These are phyloP conservation scores for Saccharomyces hybrid DNA, from an alignment of 1,139 yeast species.

Conservation along the genomic window DNA sequence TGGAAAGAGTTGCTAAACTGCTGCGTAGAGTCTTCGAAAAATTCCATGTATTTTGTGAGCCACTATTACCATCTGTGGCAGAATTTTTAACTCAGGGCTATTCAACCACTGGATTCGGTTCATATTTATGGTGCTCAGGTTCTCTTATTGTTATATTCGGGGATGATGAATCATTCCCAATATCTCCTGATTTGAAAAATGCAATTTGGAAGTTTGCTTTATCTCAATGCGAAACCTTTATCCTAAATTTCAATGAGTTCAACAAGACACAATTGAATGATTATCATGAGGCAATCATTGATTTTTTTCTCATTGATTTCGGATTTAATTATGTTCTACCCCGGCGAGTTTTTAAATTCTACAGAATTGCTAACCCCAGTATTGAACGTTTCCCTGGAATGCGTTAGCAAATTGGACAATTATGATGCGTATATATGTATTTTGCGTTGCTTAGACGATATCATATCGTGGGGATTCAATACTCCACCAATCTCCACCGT, in stretches of 20 bases:
- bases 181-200: constrained; percentile 30
- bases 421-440: constrained; percentile 64
- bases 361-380: constrained; percentile 52
- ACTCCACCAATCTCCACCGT: constrained; percentile 68
- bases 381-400: constrained; percentile 48
- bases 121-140: constrained; percentile 89
- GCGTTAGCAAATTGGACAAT: constrained; percentile 54
- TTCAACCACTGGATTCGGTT: constrained; percentile 61
- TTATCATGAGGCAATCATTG: constrained; percentile 71
- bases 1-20: constrained; percentile 69
- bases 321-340: constrained; percentile 74
- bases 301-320: constrained; percentile 78
- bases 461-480: constrained; percentile 75
- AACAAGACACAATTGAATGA: constrained; percentile 35
- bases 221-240: constrained; percentile 40
- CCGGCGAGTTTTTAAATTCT: constrained; percentile 53
- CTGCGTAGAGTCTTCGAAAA: constrained; percentile 57
- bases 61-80: constrained; percentile 59
- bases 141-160: constrained; percentile 71
- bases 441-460: constrained; percentile 69
- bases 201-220: constrained; percentile 47
- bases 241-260: constrained; percentile 31
- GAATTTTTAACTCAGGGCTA: constrained; percentile 60
- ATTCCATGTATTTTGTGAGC: constrained; percentile 45
- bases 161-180: constrained; percentile 42